phyloP scores from a whole-genome alignment of 805 yeast genomes.

The Candida wancherniae region DNA sequence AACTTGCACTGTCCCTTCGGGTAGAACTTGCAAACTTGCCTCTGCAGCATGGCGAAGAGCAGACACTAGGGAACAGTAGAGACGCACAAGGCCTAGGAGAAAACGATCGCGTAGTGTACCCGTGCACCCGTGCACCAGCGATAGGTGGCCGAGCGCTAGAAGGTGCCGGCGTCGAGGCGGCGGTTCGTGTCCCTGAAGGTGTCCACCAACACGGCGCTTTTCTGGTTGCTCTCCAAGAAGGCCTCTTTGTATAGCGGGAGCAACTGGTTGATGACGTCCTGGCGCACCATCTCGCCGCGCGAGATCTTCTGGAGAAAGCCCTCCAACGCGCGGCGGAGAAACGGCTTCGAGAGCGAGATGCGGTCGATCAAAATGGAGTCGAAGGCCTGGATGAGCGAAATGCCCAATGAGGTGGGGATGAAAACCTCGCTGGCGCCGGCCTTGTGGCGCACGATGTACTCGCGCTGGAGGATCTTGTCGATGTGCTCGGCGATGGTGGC shows the following conservation, averaged over 20 bases:
- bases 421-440: constrained; percentile 41
- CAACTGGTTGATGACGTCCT: constrained; percentile 51
- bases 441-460: constrained; percentile 53
- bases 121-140: constrained; percentile 3
- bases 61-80: background rate
- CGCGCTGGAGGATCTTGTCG: constrained; percentile 65
- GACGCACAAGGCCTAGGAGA: background rate
- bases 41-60: constrained; percentile 3
- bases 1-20: constrained; percentile 25
- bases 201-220: constrained; percentile 14
- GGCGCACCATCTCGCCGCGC: constrained; percentile 51
- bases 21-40: constrained; percentile 20
- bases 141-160: background rate
- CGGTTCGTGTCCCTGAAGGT: constrained; percentile 14
- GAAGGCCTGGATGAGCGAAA: constrained; percentile 84
- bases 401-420: constrained; percentile 79
- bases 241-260: constrained; percentile 58
- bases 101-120: constrained; percentile 6
- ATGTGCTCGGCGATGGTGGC: constrained; percentile 99
- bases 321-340: constrained; percentile 74
- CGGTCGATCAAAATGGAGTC: constrained; percentile 70
- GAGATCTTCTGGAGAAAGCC: constrained; percentile 60
- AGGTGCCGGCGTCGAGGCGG: constrained; percentile 1
- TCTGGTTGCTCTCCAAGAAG: constrained; percentile 26
- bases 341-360: constrained; percentile 80